These are phyloP conservation scores for Auricularia sp. DNA, from an alignment of 768 basidiomycete species.

Conservation along the genomic window DNA sequence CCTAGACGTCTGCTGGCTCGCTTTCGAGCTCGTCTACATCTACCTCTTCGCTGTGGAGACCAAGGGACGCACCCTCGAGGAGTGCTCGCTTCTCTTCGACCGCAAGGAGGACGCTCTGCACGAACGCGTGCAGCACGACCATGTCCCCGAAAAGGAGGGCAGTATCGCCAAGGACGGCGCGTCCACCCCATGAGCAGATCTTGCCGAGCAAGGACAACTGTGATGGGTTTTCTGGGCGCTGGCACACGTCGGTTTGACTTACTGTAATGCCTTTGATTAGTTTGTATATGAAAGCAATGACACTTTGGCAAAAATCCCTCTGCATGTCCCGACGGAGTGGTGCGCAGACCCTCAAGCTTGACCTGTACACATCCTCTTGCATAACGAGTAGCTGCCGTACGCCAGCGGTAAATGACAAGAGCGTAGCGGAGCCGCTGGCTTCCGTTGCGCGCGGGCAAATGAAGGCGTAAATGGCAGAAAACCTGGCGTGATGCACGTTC, in stretches of 20 bases:
- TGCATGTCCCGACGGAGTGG: no score
- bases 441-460: no score
- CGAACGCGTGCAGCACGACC: background rate
- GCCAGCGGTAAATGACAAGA: no score
- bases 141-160: background rate
- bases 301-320: no score
- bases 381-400: no score
- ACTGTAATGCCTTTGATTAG: background rate
- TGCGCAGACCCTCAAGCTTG: no score
- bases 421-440: no score
- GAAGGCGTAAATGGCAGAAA: no score
- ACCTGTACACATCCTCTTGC: no score
- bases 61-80: constrained; percentile 12
- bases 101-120: background rate
- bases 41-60: constrained; percentile 43
- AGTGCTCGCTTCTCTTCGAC: constrained; percentile 4
- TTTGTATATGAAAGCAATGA: background rate
- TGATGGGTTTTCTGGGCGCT: background rate
- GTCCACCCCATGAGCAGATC: background rate
- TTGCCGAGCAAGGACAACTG: background rate
- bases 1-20: constrained; percentile 54
- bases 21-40: constrained; percentile 51
- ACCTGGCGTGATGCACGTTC: no score
- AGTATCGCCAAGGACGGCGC: background rate
- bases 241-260: background rate